These are phyloP conservation scores for Exophiala sp. DNA, from an alignment of 2,329 filamentous ascomycete species.

Conservation along the genomic window DNA sequence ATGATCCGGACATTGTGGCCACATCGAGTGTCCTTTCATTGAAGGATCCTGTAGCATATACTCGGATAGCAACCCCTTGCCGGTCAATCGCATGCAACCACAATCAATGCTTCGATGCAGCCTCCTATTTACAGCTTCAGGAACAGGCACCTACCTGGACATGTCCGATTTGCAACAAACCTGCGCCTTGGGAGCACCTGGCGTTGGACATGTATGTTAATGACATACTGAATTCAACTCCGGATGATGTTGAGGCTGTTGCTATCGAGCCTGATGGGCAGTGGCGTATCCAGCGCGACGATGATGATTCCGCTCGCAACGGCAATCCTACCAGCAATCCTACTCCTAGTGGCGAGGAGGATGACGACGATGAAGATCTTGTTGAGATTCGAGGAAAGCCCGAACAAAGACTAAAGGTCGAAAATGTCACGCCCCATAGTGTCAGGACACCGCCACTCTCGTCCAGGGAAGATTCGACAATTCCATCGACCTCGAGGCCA, in stretches of 20 bases:
- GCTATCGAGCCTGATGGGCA: conserved; percentile 80
- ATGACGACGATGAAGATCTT: conserved; percentile 43
- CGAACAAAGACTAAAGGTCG: conserved; percentile 26
- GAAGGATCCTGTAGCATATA: conserved; percentile 85
- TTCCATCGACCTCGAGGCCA: conserved; percentile 19
- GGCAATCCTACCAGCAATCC: conserved; percentile 37
- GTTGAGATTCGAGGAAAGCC: conserved; percentile 44
- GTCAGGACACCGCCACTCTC: conserved; percentile 31
- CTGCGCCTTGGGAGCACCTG: conserved; percentile 70
- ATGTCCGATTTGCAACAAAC: conserved; percentile 89
- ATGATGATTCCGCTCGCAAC: conserved; percentile 33
- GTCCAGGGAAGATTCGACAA: conserved; percentile 31
- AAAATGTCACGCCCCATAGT: conserved; percentile 34
- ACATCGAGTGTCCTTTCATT: conserved; percentile 84
- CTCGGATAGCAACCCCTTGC: conserved; percentile 72
- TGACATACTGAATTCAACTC: conserved; percentile 73
- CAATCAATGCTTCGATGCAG: conserved; percentile 90
- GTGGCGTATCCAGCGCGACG: conserved; percentile 49
- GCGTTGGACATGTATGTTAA: conserved; percentile 88
- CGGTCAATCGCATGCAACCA: conserved; percentile 76
- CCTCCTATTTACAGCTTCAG: conserved; percentile 85
- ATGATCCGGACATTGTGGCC: conserved; percentile 76
- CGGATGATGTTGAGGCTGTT: conserved; percentile 69
- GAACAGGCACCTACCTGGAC: conserved; percentile 95
- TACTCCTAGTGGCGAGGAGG: conserved; percentile 34